Conservation (phyloP, 2,329 filamentous ascomycete species). For the Dothistroma pini region DNA sequence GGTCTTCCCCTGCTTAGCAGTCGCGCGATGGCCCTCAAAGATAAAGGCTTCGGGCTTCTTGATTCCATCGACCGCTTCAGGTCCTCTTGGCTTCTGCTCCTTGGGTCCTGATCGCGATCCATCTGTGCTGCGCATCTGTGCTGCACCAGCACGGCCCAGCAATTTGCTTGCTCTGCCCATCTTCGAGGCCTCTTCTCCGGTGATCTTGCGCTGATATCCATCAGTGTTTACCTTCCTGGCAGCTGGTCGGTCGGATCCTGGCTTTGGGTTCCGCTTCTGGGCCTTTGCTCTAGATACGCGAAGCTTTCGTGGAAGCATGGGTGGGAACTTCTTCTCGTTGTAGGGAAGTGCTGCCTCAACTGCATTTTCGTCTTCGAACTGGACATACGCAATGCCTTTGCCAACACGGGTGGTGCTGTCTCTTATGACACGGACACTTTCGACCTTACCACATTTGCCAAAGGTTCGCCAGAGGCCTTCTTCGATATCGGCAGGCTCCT, state of each 20-base stretch:
- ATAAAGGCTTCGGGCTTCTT: constrained; percentile 66
- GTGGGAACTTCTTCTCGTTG: constrained; percentile 88
- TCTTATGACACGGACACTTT: constrained; percentile 88
- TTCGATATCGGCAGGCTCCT: constrained; percentile 74
- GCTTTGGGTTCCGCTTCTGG: constrained; percentile 48
- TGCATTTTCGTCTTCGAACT: constrained; percentile 81
- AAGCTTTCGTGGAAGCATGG: constrained; percentile 83
- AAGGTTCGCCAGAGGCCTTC: constrained; percentile 90
- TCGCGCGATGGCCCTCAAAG: constrained; percentile 79
- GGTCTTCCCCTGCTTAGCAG: constrained; percentile 60
- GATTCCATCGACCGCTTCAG: constrained; percentile 33
- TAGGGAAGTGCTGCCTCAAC: constrained; percentile 89
- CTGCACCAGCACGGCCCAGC: constrained; percentile 65
- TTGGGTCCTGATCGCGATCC: neutral
- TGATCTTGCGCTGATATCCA: constrained; percentile 64
- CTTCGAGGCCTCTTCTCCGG: constrained; percentile 65
- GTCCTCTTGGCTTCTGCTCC: neutral
- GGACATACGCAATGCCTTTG: constrained; percentile 96
- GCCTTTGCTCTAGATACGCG: constrained; percentile 85
- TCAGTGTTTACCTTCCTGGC: constrained; percentile 22
- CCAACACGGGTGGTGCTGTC: constrained; percentile 88
- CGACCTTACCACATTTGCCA: constrained; percentile 71
- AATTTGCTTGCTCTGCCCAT: constrained; percentile 72
- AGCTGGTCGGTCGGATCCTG: constrained; percentile 30
- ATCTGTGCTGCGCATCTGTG: constrained; percentile 33